phyloP scores from a whole-genome alignment of 2,329 filamentous ascomycete genomes.

The Elsinoe batatas region DNA sequence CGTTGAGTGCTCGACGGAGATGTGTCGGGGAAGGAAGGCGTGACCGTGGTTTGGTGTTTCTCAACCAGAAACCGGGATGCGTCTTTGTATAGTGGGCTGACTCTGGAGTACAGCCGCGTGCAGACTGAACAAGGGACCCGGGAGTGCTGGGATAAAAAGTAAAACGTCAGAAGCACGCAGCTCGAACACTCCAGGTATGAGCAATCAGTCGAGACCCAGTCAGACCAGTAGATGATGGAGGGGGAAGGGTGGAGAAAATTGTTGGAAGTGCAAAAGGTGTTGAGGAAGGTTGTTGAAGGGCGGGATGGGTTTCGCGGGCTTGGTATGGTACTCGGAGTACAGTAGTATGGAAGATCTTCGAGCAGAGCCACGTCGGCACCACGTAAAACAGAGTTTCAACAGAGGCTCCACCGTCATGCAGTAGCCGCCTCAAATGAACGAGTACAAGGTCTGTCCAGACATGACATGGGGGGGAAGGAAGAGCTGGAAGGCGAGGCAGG shows the following conservation, averaged over 20 bases:
- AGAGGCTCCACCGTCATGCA: slow-evolving; percentile 12
- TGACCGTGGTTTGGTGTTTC: slow-evolving; percentile 8
- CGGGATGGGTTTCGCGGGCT: background rate
- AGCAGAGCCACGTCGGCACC: slow-evolving; percentile 6
- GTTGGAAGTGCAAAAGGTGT: slow-evolving; percentile 7
- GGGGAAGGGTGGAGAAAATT: background rate
- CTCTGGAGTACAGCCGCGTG: background rate
- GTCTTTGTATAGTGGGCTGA: background rate
- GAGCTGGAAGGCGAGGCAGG: background rate
- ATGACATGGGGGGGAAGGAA: background rate
- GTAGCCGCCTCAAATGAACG: slow-evolving; percentile 8
- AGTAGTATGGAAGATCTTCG: background rate
- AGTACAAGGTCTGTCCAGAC: slow-evolving; percentile 8
- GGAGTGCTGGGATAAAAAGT: background rate
- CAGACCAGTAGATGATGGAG: slow-evolving; percentile 1
- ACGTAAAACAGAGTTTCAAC: background rate
- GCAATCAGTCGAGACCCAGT: slow-evolving; percentile 7
- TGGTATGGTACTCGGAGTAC: background rate
- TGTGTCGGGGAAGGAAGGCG: slow-evolving; percentile 2
- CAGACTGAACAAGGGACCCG: background rate
- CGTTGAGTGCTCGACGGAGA: background rate
- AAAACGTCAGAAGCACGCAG: slow-evolving; percentile 6
- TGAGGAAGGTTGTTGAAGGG: slow-evolving; percentile 13
- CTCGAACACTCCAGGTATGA: slow-evolving; percentile 11
- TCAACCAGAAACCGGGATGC: slow-evolving; percentile 1